phyloP scores from a whole-genome alignment of 208 protist species.

The Willaertia magna region DNA sequence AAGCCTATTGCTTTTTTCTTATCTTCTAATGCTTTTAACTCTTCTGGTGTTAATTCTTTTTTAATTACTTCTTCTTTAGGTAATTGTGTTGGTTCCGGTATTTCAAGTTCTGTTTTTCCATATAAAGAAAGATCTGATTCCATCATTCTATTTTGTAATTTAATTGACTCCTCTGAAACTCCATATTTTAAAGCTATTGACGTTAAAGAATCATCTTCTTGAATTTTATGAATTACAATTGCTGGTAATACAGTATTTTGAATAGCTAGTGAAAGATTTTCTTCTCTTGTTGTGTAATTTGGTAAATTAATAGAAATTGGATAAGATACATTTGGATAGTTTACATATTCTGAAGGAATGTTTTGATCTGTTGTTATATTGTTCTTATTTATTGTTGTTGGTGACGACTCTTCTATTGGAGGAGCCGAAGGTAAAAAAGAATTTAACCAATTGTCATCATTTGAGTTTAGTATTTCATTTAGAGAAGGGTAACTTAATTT shows the following conservation, averaged over 20 bases:
- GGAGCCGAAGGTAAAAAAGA: background rate
- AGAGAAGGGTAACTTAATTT: background rate
- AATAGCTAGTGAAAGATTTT: background rate
- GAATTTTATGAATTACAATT: background rate
- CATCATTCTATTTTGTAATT: background rate
- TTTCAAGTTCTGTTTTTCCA: background rate
- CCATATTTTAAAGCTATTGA: background rate
- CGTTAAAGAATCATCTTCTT: background rate
- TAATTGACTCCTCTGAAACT: background rate
- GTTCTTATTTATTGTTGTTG: too few species aligned
- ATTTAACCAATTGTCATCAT: background rate
- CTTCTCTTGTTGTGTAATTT: background rate
- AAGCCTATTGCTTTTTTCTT: background rate
- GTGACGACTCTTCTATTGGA: background rate
- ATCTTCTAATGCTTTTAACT: background rate
- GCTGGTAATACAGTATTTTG: background rate
- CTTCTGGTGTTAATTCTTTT: background rate
- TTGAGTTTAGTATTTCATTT: background rate
- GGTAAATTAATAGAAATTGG: background rate
- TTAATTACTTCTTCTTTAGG: background rate
- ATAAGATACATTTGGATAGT: background rate
- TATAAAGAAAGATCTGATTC: background rate
- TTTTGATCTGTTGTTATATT: background rate
- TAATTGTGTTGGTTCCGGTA: background rate
- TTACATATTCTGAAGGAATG: background rate